Base-by-base conservation (phyloP, 192 early-diverging fungal genomes). In the Mortierella hygrophila region DNA sequence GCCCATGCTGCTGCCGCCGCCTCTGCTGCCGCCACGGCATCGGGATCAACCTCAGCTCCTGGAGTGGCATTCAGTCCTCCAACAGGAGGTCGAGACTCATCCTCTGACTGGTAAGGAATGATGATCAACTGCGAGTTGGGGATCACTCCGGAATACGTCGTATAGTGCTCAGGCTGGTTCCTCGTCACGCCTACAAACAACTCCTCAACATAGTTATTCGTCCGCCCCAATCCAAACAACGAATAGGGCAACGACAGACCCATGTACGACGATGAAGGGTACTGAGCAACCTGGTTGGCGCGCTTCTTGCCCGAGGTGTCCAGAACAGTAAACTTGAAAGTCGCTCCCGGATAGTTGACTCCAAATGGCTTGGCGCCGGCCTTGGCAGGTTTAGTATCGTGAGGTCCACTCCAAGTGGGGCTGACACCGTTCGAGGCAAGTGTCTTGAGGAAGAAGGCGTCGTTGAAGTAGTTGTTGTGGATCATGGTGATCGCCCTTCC, bases 151-250 rank as follows among this genome's bases (percentile, higher is more conserved):
- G 93, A 90, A 79, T 94, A 98, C 23, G 91, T 89, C 20, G 88
- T 91, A 41, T 90, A 94, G 68, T 96, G 89, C 47, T 90, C 80
- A 5, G 80, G 60, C 82, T 94, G 91, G 75, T 93, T 91, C 44
- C 93, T 88, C 4, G 93, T 92, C 16, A 93, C 90, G 3, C 97
- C 98, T 0, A 97, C 97, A 86, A 97, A 97, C 84, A 99, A 89
- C 73, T 96, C 94, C 81, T 99, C 98, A 23, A 99, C 95, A 86
- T 99, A 99, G 83, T 98, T 98, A 89, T 97, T 99, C 6, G 97
- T 98, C 79, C 98, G 87, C 2, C 98, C 98, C 18, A 99, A 91
- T 20, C 98, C 98, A 77, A 97, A 94, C 4, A 97, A 88, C 18
- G 92, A 92, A 57, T 97, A 98, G 2, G 98, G 97, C 47, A 95